Evolutionary conservation across 2,329 filamentous ascomycete genomes (phyloP), one percentile per base, ranked within the genome.

Genomic region (Helotiales sp.): DNA sequence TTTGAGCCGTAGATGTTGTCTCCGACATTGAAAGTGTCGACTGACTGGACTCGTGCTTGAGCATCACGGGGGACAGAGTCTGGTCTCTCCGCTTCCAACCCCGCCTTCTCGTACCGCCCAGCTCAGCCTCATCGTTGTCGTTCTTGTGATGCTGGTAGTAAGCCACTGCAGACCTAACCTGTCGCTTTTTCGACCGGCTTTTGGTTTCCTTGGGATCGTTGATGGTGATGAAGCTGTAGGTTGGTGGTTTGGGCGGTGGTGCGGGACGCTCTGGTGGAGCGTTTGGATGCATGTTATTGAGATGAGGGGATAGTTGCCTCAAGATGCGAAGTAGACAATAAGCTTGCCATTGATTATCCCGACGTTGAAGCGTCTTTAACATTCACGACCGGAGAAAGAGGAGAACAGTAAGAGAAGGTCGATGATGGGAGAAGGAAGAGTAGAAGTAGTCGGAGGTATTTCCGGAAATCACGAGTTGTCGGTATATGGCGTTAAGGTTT

Each of bases 91-190:
- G 24, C 32, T 59, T 54, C 43, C 52, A 22, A 30, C 52, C 28
- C 37, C 54, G 54, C 54, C 24, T 54, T 55, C 47, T 34, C 20
- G 54, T 54, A 34, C 47, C 43, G 24, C 40, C 30, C 37, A 45
- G 22, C 15, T 32, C 34, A 20, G 50, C 65, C 13, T 67, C 60
- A 6, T 63, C 61, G 4, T 54, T 47, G 40, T 65, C 66, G 45
- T 65, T 47, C 43, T 68, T 68, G 30, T 66, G 67, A 55, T 69
- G 67, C 57, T 69, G 67, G 49, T 64, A 63, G 30, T 66, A 66
- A 30, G 67, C 64, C 26, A 69, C 67, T 55, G 65, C 64, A 17
- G 67, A 69, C n/a, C 67, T 63, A 17, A 69, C 64, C 30, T 59
- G 34, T 50, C 67, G 32, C 58, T 61, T 64, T 26, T 65, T 66